Percentiles rank a stretch among this genome's conserved stretches.
Conservation (phyloP, 768 basidiomycete species). For the Lanmaoa rubissima region DNA sequence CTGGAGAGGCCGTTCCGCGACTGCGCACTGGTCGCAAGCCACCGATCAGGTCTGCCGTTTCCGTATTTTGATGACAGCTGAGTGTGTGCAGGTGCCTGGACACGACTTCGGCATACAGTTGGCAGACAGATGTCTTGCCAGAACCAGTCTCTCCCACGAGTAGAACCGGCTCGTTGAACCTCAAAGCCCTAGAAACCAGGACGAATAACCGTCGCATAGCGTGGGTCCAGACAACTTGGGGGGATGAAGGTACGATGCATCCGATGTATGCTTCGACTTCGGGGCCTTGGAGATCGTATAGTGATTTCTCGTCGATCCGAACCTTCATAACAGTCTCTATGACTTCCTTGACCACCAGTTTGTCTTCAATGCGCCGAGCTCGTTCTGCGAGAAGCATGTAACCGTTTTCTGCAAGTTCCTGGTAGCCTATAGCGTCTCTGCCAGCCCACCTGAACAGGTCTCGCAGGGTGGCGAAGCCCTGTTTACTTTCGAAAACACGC, state of each 20-base stretch:
- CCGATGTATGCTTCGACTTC: conserved; percentile 52
- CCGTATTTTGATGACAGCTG: conserved; percentile 98
- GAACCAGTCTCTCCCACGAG: conserved; percentile 97
- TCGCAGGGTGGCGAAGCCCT: conserved; percentile 93
- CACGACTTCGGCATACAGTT: conserved; percentile 73
- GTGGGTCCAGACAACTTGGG: conserved; percentile 82
- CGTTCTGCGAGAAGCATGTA: conserved; percentile 98
- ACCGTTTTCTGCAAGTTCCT: conserved; percentile 92
- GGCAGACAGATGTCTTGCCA: conserved; percentile 97
- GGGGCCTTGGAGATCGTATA: conserved; percentile 61
- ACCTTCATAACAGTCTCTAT: conserved; percentile 90
- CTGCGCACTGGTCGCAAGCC: conserved; percentile 88
- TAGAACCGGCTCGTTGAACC: conserved; percentile 90
- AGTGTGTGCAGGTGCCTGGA: conserved; percentile 64
- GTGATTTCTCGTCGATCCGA: conserved; percentile 61
- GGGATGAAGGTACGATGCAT: conserved; percentile 45
- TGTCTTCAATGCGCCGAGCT: conserved; percentile 81
- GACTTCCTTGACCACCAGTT: conserved; percentile 84
- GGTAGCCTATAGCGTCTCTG: conserved; percentile 83
- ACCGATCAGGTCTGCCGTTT: conserved; percentile 95
- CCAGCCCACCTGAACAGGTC: conserved; percentile 98
- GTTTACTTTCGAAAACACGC: conserved; percentile 96
- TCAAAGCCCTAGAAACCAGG: conserved; percentile 79
- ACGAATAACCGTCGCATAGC: conserved; percentile 91
- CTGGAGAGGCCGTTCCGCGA: conserved; percentile 53